Base-by-base conservation (phyloP, 257 asterid species). In the Nicotiana tabacum region DNA sequence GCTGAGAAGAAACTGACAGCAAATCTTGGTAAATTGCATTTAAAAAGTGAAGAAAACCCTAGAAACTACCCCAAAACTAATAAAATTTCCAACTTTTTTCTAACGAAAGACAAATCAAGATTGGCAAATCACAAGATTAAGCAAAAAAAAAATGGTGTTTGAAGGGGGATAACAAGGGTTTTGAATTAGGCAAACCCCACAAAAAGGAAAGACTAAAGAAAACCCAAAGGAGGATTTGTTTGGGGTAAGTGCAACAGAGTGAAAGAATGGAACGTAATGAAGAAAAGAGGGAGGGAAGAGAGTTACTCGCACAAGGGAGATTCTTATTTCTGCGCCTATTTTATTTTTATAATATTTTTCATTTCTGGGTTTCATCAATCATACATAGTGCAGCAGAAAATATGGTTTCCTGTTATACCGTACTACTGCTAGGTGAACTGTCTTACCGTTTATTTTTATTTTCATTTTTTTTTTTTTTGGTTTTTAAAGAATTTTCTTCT, bases 201-300 rank as follows among this genome's bases (percentile, higher is more conserved):
- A 76, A 17, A 13, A 16, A 2, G 51, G 51, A 29, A 51, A 16
- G 17, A 53, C 10, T 53, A 13, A 76, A 76, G 8, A 51, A 27
- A 74, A 48, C 27, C 78, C 61, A 46, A 18, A 69, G 46, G 29
- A n/a, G 13, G 32, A 4, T 69, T 68, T 11, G 66, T 61, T 68
- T 68, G 32, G 30, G 77, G 29, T n/a, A 43, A 10, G 77, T 72
- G 58, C 55, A n/a, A 43, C 35, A 72, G 39, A 72, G 60, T 74
- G 62, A 74, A 13, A 10, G 53, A 60, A 60, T 2, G 70, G 35
- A 66, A 66, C 83, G 83, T 39, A 58, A 64, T 27, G 43, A 61
- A 64, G 62, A 62, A 57, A 62, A 57, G 17, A 66, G 15, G 70
- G 82, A 62, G 83, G 83, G 68, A 80, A 80, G 58, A 68, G 46